Base-by-base conservation (phyloP, 495 filamentous ascomycete species). In the Aspergillus homomorphus region DNA sequence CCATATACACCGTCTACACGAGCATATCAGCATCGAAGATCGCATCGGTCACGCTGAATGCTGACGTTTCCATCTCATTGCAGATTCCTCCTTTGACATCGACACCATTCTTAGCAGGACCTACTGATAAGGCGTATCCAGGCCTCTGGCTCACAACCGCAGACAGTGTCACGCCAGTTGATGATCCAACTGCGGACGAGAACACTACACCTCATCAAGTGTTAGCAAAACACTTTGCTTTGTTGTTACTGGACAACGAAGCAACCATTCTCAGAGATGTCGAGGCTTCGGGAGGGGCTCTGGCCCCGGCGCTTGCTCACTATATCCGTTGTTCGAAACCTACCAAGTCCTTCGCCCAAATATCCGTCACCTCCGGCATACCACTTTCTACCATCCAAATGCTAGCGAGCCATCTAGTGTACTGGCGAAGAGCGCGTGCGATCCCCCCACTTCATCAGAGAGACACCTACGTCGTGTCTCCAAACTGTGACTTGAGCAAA, bases 391-490 rank as follows among this genome's bases (percentile, higher is more conserved):
- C 94, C 38, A 88, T 97, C 59, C 89, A 92, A 57, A 82, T 88
- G 65, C 84, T 95, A 50, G 91, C 92, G 12, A 86, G 89, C 46
- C 93, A 98, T 72, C 85, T 98, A 51, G 91, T 98, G 44, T 95
- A 93, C 75, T 97, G 92, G 91, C 84, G 94, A 28, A 87, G 91
- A 51, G 94, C 92, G 38, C 88, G 93, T 41, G 87, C 92, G 26
- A 96, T 98, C 57, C 90, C 91, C 12, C 94, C 94, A 1, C 81
- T 98, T 15, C 91, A 96, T 62, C 88, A 87, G 33, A 79, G 92
- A 30, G 91, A 98, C 68, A 90, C 85, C n/a, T 98, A 97, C 71
- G 88, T 96, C 23, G 85, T 96, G 28, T 94, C 89, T 21, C 94
- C 93, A 0, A 96, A 96, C 69, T 92, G 90, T 51, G 89, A 96